Conservation (phyloP, 2,329 filamentous ascomycete species). For the Fusarium zealandicum region DNA sequence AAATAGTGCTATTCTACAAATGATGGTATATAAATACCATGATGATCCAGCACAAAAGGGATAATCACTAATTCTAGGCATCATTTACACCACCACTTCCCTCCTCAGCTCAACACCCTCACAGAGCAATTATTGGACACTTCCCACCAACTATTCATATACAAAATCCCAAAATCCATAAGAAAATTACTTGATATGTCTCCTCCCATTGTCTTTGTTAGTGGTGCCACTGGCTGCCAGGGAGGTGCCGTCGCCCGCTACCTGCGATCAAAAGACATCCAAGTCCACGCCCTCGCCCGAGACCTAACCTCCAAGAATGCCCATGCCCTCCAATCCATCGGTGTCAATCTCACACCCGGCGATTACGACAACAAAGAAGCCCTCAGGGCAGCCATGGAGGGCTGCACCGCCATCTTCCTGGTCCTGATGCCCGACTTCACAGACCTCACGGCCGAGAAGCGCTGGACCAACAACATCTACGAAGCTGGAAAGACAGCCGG, state of each 20-base stretch:
- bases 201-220: conserved; percentile 47
- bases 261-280: conserved; percentile 44
- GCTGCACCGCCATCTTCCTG: conserved; percentile 46
- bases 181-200: conserved; percentile 41
- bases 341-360: conserved; percentile 45
- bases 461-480: conserved; percentile 44
- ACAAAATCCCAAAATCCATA: not conserved
- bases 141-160: not conserved
- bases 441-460: conserved; percentile 42
- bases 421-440: conserved; percentile 45
- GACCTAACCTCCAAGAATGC: conserved; percentile 42
- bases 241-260: conserved; percentile 47
- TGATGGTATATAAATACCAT: not conserved
- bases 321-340: conserved; percentile 40
- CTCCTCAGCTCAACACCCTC: too few species aligned
- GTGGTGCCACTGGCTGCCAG: conserved; percentile 51
- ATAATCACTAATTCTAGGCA: not conserved
- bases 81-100: too few species aligned
- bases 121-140: not conserved
- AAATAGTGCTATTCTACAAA: not conserved
- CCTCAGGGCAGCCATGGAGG: conserved; percentile 42
- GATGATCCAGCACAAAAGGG: not conserved
- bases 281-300: conserved; percentile 48
- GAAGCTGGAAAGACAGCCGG: conserved; percentile 49
- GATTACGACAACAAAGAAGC: conserved; percentile 45